Conservation (phyloP, 192 early-diverging fungal genomes). For the Neocallimastix lanati region DNA sequence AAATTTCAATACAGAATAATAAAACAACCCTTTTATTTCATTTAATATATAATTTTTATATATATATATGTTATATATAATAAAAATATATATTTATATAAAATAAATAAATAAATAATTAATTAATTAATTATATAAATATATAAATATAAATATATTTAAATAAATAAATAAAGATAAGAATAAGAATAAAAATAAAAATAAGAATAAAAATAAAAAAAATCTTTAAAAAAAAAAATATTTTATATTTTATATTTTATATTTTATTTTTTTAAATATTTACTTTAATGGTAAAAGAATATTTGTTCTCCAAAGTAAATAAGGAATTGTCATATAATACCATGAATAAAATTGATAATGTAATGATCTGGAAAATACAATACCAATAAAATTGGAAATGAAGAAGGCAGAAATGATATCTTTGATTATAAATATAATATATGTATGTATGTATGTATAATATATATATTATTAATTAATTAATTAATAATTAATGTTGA, state of each 20-base stretch:
- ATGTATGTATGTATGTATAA: too few species aligned
- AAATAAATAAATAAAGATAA: conserved; percentile 4
- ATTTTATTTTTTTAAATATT: too few species aligned
- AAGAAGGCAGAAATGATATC: conserved; percentile 49
- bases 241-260: too few species aligned
- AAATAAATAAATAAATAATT: too few species aligned
- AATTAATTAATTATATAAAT: not conserved
- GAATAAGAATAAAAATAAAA: not conserved
- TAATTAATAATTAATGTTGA: too few species aligned
- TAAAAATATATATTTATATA: too few species aligned
- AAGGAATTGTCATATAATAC: conserved; percentile 77
- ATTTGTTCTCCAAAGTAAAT: conserved; percentile 40
- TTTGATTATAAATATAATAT: too few species aligned
- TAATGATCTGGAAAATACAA: conserved; percentile 68
- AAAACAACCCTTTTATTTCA: conserved; percentile 4
- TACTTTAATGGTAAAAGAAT: conserved; percentile 7
- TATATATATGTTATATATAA: too few species aligned
- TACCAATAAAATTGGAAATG: conserved; percentile 73
- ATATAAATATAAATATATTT: conserved; percentile 8
- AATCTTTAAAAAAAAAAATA: too few species aligned
- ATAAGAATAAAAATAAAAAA: too few species aligned
- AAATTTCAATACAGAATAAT: conserved; percentile 41
- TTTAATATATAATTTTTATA: too few species aligned
- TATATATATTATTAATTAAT: too few species aligned
- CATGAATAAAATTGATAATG: conserved; percentile 97